Evolutionary conservation across 140 eudicot species (phyloP), one percentile per base, ranked within the genome.

Genomic region (Bidens hawaiensis): DNA sequence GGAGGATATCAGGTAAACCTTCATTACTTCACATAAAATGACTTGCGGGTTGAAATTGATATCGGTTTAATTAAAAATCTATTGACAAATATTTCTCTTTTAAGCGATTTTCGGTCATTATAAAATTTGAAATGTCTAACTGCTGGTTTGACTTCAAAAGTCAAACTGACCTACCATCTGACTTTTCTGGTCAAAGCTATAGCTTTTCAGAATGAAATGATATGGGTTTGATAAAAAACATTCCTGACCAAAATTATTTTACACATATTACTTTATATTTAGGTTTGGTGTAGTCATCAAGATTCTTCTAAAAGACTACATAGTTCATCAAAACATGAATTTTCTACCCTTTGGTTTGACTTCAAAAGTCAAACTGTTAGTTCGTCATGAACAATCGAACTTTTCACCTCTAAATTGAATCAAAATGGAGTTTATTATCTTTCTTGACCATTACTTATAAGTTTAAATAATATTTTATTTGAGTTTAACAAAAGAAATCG

Each of bases 1-100:
- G 74, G 74, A 56, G 74, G 74, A 57, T 68, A 68, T 31, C 74
- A 56, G 30, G 74, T 68, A 56, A 57, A 10, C 48, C 48, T 28
- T 42, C 47, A 56, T 56, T 50, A 49, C 70, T 68, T 27, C 16
- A 68, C 45, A 41, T 27, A 34, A 66, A 11, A 1, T 22, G 25
- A 34, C 24, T 66, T 38, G 3, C 3, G 25, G 34, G 18, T 23
- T 15, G 0, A 33, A 67, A 22, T 47, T 19, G 17, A 21, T 10
- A 33, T n/a, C 18, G 49, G 9, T 65, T 45, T 45, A 19, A 6
- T 14, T 26, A 26, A 53, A 27, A 12, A 26, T 53, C 33, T 12
- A 26, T 26, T 52, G 60, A 52, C 0, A 52, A 52, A 5, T 10
- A 14, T 3, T 2, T 52, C n/a, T 52, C 18, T 52, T 52, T 1